Evolutionary conservation across 176 grass and related monocot genomes (phyloP), one percentile per base, ranked within the genome.

Genomic region (Carex scoparia): DNA sequence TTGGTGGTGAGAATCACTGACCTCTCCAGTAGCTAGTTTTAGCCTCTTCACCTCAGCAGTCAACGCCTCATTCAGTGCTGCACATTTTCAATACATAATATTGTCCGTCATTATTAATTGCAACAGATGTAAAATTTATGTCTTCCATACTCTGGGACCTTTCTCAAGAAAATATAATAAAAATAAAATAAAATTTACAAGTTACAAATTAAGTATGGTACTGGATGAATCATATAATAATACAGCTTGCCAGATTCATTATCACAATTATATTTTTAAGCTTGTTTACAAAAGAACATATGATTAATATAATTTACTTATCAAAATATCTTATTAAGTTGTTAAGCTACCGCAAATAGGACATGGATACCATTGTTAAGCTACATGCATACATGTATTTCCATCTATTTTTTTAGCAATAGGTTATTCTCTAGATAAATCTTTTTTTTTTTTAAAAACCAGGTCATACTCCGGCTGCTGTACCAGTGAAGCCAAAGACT

Each of bases 61-160:
- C 40, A 98, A 85, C 23, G 93, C 91, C 71, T 98, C 95, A 40
- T 95, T 98, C 85, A 98, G 89, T 53, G 93, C 93, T 98, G 89
- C 48, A 69, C 61, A 80, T 79, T 87, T 51, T 76, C 11, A 81
- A 82, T 79, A 56, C 16, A 19, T 31, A 86, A 28, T 6, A 58
- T 58, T 79, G 74, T 58, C 53, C 57, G 28, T 35, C 53, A 58
- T 79, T 37, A 7, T 58, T 58, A 18, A 58, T 15, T 79, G 53
- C 13, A 16, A 14, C 58, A 35, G 14, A 57, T 79, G 30, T 18
- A 57, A 79, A 79, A 57, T 32, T 32, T 58, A 16, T 58, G 53
- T 18, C 11, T 12, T 51, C 33, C 57, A 33, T 78, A 5, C 73
- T 56, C 51, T 30, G 48, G 23, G 1, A 4, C 11, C 44, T 13